A percentile compares a stretch with the other conserved stretches of the same genome.
Conservation (phyloP, 768 basidiomycete species). For the Xanthoconium purpureum region DNA sequence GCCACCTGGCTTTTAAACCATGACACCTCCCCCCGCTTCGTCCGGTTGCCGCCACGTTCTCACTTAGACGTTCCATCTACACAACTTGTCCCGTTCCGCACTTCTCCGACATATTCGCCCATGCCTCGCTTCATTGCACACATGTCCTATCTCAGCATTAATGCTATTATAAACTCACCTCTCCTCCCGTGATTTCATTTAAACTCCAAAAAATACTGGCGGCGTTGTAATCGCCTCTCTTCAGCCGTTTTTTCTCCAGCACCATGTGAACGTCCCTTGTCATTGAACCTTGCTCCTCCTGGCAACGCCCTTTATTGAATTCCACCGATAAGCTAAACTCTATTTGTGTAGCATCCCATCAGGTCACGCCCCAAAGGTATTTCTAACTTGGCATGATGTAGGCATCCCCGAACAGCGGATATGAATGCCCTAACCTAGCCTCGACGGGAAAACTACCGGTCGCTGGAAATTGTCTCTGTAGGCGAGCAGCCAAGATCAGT, state of each 20-base stretch:
- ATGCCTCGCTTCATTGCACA: constrained; percentile 7
- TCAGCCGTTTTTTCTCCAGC: constrained; percentile 10
- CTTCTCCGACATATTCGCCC: constrained; percentile 8
- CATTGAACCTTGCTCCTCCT: constrained; percentile 22
- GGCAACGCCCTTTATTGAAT: constrained; percentile 30
- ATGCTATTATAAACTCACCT: constrained; percentile 27
- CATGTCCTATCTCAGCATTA: constrained; percentile 27
- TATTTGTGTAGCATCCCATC: constrained; percentile 19
- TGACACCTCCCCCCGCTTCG: background rate
- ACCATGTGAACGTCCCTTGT: constrained; percentile 19
- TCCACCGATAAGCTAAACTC: constrained; percentile 19
- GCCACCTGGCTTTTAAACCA: constrained; percentile 76
- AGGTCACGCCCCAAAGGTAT: constrained; percentile 12
- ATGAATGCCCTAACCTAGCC: constrained; percentile 36
- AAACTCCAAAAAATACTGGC: constrained; percentile 6
- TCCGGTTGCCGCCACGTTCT: background rate
- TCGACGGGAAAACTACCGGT: constrained; percentile 61
- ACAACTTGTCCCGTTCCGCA: constrained; percentile 15
- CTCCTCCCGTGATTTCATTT: constrained; percentile 18
- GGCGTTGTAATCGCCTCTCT: constrained; percentile 27
- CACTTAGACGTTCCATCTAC: constrained; percentile 10
- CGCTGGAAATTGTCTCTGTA: constrained; percentile 64
- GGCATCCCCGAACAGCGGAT: constrained; percentile 27
- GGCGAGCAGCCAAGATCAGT: constrained; percentile 10
- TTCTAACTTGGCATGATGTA: constrained; percentile 24